Base-by-base conservation (phyloP, 2,329 filamentous ascomycete genomes). In the Magnaporthiopsis incrustans region DNA sequence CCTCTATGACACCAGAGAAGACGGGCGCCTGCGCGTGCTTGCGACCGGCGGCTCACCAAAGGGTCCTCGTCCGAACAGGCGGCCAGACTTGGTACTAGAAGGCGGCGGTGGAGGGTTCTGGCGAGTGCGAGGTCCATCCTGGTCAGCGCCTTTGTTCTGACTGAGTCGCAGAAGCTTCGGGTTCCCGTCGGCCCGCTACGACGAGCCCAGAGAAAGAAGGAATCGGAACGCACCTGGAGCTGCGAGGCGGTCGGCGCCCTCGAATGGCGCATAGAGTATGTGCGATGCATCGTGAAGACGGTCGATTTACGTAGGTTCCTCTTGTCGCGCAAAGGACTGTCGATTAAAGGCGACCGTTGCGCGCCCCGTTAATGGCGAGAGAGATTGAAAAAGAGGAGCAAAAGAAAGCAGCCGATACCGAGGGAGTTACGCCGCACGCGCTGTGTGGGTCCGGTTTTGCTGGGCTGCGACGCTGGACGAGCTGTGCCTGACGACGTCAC, bases 201-300 rank as follows among this genome's bases (percentile, higher is more conserved):
- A 53, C 7, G 8, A 25, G 44, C 44, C 66, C 59, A 67, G 63
- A 62, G 63, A 58, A 58, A n/a, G 30, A 61, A 57, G 59, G n/a
- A 27, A 62, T 25, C 18, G 44, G 18, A 53, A 53, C 44, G 22
- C 73, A 86, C 84, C 76, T 86, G 83, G 59, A 87, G 80, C 74
- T 86, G 84, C 74, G 92, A 96, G 74, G 95, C 95, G 69, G 95
- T 99, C 61, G 95, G 95, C 78, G 92, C 92, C 84, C 95, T 89
- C 78, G 91, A 89, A 80, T 96, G 90, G 89, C 95, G 93, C 95
- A 97, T 96, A 73, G 92, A 97, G 78, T 98, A 99, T 69, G 95
- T 97, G 77, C 94, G 92, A 86, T 99, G 95, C 94, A 99, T 99
- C 65, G 67, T 79, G 78, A 66, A 22, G 53, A 50, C 32, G 44